Evolutionary conservation across 176 grass and related monocot species (phyloP), one percentile per base, ranked within the genome.

Genomic region (Raddia distichophylla): DNA sequence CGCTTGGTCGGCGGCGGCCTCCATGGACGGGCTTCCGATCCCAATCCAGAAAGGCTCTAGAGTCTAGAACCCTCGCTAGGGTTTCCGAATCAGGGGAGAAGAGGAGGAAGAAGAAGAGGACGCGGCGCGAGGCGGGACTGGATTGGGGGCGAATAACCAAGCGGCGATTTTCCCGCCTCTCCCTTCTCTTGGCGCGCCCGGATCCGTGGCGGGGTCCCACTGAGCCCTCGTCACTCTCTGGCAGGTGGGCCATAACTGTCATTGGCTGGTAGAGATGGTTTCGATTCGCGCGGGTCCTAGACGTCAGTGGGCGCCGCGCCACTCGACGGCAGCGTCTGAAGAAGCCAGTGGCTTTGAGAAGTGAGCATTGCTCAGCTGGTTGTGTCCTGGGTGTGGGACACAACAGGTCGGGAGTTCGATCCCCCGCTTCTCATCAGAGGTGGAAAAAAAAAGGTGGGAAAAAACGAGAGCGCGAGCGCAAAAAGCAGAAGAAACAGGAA

Each of bases 81-180:
- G 76, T 80, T 84, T 55, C 44, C 20, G 69, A 66, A 63, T 50
- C 44, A 46, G 71, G 79, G 75, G 61, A 60, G 44, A 71, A 27
- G 78, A 63, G 40, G 56, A 40, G 47, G 7, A 6, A 52, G 44
- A 6, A 32, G 73, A 0, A 14, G 42, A 51, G 6, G n/a, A 17
- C 22, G 22, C 60, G 37, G 58, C 22, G 22, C 60, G 37, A 50
- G 37, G 76, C 59, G 73, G 51, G 73, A 60, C 40, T 16, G 77
- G 42, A 20, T 43, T 60, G 10, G 76, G 33, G 53, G 10, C 3
- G 14, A 9, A 62, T 52, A 60, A 20, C 48, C 8, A 56, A 18
- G 37, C n/a, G 75, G 76, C 32, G 3, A 72, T 77, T 89, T 85
- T 81, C 83, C 83, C 87, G 87, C 83, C 72, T 65, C 72, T 4